Percentiles rank a stretch among this genome's conserved stretches.
phyloP scores from a whole-genome alignment of 352 stramenopile species.

The Poterioochromonas sp. region DNA sequence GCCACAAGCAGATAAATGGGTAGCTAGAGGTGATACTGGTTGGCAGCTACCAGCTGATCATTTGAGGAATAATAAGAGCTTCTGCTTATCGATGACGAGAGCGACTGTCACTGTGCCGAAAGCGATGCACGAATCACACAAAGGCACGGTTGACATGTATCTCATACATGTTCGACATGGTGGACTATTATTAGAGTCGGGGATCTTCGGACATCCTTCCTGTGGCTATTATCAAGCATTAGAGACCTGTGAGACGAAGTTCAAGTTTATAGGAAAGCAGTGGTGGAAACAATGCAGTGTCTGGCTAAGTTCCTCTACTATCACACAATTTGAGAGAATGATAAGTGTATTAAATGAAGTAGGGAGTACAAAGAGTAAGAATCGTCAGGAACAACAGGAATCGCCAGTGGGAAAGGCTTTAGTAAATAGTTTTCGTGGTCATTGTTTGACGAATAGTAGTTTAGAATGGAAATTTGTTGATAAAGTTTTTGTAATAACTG shows the following conservation, averaged over 20 bases:
- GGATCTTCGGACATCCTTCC: background rate
- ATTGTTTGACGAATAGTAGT: too few relatives aligned
- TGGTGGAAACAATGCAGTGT: constrained; percentile 16
- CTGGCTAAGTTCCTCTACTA: too few relatives aligned
- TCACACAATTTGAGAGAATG: too few relatives aligned
- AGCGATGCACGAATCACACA: background rate
- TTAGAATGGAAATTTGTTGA: background rate
- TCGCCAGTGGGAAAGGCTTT: too few relatives aligned
- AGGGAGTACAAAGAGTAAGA: too few relatives aligned
- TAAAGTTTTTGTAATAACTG: constrained; percentile 17
- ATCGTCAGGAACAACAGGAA: too few relatives aligned
- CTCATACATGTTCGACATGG: background rate
- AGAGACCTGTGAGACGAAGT: constrained; percentile 3
- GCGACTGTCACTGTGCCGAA: background rate
- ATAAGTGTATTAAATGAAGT: too few relatives aligned
- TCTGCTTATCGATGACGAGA: background rate
- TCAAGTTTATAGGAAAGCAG: background rate
- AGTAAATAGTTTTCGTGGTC: too few relatives aligned
- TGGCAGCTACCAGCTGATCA: background rate
- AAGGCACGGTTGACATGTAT: background rate
- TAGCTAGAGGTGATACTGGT: background rate
- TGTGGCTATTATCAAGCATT: constrained; percentile 6
- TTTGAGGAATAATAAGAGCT: background rate
- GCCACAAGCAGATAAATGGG: background rate
- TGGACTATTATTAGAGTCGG: background rate